These are phyloP conservation scores for Pseudocercospora fijiensis DNA, from an alignment of 2,329 filamentous ascomycete genomes.

Conservation along the genomic window DNA sequence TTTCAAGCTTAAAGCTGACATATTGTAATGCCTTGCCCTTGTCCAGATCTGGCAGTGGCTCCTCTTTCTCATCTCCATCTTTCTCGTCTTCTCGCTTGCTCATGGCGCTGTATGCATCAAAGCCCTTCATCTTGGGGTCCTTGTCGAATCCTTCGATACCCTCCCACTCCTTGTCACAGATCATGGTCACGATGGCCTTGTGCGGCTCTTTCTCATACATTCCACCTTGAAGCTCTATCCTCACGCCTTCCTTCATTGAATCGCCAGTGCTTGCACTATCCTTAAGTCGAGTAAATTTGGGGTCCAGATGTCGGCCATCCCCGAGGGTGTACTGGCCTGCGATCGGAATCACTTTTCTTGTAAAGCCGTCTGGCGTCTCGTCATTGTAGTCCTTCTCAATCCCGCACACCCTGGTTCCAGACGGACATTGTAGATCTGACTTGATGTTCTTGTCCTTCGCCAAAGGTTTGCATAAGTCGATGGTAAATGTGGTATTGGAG, in stretches of 20 bases:
- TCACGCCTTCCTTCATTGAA: constrained; percentile 67
- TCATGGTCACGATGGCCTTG: constrained; percentile 77
- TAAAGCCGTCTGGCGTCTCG: constrained; percentile 50
- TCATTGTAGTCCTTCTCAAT: constrained; percentile 61
- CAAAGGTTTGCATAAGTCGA: constrained; percentile 72
- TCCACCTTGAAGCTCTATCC: constrained; percentile 65
- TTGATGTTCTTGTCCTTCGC: constrained; percentile 60
- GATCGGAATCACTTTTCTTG: constrained; percentile 66
- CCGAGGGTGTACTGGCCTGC: constrained; percentile 66
- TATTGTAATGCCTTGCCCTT: constrained; percentile 68
- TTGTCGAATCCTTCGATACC: constrained; percentile 70
- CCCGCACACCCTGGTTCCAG: constrained; percentile 73
- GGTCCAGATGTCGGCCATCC: constrained; percentile 62
- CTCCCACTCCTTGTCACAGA: constrained; percentile 71
- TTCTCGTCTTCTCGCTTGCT: constrained; percentile 40
- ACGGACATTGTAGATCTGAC: constrained; percentile 59
- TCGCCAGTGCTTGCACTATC: constrained; percentile 64
- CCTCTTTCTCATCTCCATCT: constrained; percentile 37
- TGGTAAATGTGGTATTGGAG: constrained; percentile 75
- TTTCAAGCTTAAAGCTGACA: constrained; percentile 66
- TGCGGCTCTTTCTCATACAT: constrained; percentile 59
- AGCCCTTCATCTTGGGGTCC: constrained; percentile 54
- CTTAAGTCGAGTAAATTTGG: constrained; percentile 65
- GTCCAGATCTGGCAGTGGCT: constrained; percentile 45
- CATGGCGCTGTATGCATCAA: constrained; percentile 54